Evolutionary conservation across 78 protist genomes (phyloP).

Genomic region (Polysphondylium violaceum): DNA sequence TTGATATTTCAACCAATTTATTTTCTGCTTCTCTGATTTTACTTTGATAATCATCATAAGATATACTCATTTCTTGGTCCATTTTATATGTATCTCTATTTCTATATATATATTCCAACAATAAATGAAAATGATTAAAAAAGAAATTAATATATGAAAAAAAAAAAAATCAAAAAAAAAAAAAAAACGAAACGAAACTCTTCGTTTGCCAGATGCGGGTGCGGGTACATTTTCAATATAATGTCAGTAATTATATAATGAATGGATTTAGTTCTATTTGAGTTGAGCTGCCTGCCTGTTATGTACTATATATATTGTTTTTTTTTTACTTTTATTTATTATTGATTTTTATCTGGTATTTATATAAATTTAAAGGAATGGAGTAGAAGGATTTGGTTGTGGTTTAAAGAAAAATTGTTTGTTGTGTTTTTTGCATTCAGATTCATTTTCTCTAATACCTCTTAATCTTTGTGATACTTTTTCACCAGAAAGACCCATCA

Average conservation of each 20-base stretch:
- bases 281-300: no score
- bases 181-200: no score
- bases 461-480: constrained; percentile 31
- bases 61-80: neutral
- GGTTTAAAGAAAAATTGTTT: neutral
- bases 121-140: no score
- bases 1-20: neutral
- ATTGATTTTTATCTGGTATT: neutral
- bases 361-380: neutral
- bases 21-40: neutral
- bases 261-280: no score
- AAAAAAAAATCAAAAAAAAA: no score
- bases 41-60: neutral
- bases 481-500: neutral
- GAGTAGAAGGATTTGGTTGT: constrained; percentile 3
- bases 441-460: constrained; percentile 25
- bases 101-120: neutral
- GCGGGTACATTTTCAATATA: no score
- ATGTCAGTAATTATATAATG: no score
- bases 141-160: no score
- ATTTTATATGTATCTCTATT: no score
- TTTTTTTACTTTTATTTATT: neutral
- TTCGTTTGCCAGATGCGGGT: no score
- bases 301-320: neutral
- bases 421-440: constrained; percentile 39